Percentiles rank a stretch among this genome's conserved stretches.
Conservation (phyloP, 2,329 filamentous ascomycete genomes). For the Mycosphaerella arachidis region DNA sequence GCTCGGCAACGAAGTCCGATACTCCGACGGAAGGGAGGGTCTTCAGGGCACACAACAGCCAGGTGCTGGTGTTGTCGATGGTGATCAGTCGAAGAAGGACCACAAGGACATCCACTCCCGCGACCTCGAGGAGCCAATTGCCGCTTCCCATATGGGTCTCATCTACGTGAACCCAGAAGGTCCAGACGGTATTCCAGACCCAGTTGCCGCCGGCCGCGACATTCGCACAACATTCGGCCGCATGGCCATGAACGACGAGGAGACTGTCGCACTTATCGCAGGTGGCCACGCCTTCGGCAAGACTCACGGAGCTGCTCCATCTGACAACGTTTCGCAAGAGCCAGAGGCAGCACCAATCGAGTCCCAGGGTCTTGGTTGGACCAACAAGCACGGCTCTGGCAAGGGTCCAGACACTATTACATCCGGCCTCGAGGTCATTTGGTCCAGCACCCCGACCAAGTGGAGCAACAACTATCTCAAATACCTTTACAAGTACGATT, state of each 20-base stretch:
- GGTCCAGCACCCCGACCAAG: conserved; percentile 70
- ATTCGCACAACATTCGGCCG: conserved; percentile 71
- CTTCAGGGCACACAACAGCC: conserved; percentile 19
- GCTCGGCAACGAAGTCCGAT: conserved; percentile 70
- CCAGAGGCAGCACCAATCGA: conserved; percentile 62
- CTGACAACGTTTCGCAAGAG: conserved; percentile 61
- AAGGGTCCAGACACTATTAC: conserved; percentile 71
- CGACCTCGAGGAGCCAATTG: conserved; percentile 64
- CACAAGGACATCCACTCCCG: conserved; percentile 50
- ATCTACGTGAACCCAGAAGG: conserved; percentile 82
- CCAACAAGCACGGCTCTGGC: conserved; percentile 59
- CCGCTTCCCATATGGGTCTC: conserved; percentile 67
- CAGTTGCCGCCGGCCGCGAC: conserved; percentile 63
- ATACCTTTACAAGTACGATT: conserved; percentile 73
- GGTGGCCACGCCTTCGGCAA: conserved; percentile 78
- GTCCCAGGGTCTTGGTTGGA: conserved; percentile 69
- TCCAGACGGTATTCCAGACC: conserved; percentile 67
- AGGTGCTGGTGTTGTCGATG: conserved; percentile 41
- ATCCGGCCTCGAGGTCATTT: conserved; percentile 71
- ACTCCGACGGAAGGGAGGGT: conserved; percentile 51
- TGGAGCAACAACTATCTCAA: conserved; percentile 73
- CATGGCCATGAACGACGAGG: conserved; percentile 81
- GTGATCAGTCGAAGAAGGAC: conserved; percentile 40
- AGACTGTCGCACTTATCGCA: conserved; percentile 74
- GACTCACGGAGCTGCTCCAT: conserved; percentile 67